phyloP scores from a whole-genome alignment of 495 filamentous ascomycete genomes.

The Xylaria bambusicola region DNA sequence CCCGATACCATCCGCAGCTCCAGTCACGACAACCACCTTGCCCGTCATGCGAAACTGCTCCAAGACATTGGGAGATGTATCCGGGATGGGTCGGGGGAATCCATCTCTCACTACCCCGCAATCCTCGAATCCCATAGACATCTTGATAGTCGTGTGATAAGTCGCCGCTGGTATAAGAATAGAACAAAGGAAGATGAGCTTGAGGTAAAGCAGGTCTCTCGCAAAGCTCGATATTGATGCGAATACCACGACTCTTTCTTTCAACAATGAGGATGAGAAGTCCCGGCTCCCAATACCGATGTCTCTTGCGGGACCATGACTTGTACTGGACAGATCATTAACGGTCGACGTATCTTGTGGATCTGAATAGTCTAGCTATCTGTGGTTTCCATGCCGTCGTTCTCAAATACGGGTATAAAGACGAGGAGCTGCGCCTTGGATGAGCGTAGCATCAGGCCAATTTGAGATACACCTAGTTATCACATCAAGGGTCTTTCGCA shows the following conservation, averaged over 20 bases:
- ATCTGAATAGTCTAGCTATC: background rate
- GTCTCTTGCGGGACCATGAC: too few species aligned
- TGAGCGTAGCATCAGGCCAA: background rate
- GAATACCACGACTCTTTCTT: background rate
- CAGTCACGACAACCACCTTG: conserved; percentile 43
- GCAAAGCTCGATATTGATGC: background rate
- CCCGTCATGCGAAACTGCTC: conserved; percentile 40
- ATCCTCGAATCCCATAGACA: conserved; percentile 53
- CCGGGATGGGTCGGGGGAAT: conserved; percentile 44
- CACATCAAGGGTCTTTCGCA: background rate
- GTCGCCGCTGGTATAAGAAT: background rate
- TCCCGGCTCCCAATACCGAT: background rate
- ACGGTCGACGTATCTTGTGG: conserved; percentile 10
- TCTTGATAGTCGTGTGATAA: conserved; percentile 27
- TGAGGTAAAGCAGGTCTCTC: background rate
- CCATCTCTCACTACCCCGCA: conserved; percentile 37
- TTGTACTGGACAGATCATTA: background rate
- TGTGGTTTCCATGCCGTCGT: background rate
- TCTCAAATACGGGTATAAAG: too few species aligned
- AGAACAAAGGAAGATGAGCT: background rate
- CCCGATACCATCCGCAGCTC: conserved; percentile 45
- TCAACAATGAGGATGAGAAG: background rate
- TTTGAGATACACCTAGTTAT: background rate
- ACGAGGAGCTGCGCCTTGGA: background rate
- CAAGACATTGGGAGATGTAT: conserved; percentile 20